Percentiles rank a stretch among this genome's conserved stretches.
phyloP scores from a whole-genome alignment of 768 basidiomycete species.

The Mycena maculata region DNA sequence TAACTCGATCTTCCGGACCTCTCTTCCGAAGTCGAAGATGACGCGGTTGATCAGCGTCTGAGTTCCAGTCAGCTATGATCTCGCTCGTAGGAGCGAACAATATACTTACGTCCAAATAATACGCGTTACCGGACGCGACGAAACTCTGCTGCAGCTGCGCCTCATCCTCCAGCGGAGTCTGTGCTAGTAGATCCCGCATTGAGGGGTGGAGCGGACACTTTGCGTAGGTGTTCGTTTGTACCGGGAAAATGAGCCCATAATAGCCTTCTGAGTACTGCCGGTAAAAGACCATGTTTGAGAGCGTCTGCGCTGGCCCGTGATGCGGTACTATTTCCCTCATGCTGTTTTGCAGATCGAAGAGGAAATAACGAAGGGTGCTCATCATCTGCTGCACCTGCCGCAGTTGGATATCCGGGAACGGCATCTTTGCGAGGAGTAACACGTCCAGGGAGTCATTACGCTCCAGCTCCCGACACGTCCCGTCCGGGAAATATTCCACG shows the following conservation, averaged over 20 bases:
- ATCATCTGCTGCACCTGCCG: constrained; percentile 22
- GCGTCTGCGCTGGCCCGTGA: constrained; percentile 19
- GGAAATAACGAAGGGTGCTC: constrained; percentile 27
- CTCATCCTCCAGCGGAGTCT: constrained; percentile 23
- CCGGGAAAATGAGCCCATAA: constrained; percentile 16
- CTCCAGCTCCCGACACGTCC: constrained; percentile 17
- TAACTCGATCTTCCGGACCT: constrained; percentile 15
- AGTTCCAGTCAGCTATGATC: neutral
- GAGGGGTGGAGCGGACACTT: neutral
- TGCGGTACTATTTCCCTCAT: constrained; percentile 19
- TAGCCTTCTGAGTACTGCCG: constrained; percentile 12
- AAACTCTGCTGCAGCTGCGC: constrained; percentile 23
- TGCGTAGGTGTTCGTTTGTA: constrained; percentile 5
- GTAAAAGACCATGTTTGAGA: constrained; percentile 29
- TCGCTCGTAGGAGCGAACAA: no score
- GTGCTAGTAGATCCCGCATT: constrained; percentile 11
- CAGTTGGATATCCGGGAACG: constrained; percentile 7
- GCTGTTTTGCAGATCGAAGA: constrained; percentile 31
- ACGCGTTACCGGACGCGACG: constrained; percentile 1
- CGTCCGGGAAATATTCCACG: constrained; percentile 28
- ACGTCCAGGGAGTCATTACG: constrained; percentile 11
- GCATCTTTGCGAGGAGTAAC: constrained; percentile 16
- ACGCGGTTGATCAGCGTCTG: constrained; percentile 23
- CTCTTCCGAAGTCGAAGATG: constrained; percentile 17
- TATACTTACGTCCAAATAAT: constrained; percentile 28